A percentile compares a stretch with the other conserved stretches of the same genome.
These are phyloP conservation scores for Thamnidium elegans DNA, from an alignment of 192 early-diverging fungal species.

Conservation along the genomic window DNA sequence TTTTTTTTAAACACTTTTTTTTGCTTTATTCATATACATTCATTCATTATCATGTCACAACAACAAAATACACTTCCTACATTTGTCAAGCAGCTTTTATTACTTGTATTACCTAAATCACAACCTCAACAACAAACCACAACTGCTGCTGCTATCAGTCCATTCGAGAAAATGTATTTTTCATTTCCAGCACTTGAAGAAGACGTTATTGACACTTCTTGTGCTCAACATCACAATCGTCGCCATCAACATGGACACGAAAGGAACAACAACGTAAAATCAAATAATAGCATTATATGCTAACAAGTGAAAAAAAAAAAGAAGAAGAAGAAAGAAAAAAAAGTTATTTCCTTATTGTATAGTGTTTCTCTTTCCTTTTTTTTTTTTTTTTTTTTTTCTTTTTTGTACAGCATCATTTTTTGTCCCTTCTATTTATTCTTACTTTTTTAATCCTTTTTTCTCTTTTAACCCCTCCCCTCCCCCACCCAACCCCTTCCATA, in stretches of 20 bases:
- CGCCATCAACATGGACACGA: neutral
- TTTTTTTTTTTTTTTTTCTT: too few species aligned
- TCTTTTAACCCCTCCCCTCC: too few species aligned
- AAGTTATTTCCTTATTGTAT: too few species aligned
- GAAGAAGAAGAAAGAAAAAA: too few species aligned
- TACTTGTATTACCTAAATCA: conserved; percentile 13
- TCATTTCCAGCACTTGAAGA: conserved; percentile 16
- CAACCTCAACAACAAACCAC: conserved; percentile 1
- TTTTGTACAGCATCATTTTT: too few species aligned
- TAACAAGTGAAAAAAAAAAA: too few species aligned
- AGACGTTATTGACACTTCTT: conserved; percentile 1
- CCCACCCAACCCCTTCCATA: too few species aligned
- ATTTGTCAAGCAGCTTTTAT: conserved; percentile 12
- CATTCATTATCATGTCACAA: neutral
- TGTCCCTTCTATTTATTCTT: too few species aligned
- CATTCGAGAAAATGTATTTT: conserved; percentile 19
- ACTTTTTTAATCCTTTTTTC: too few species aligned
- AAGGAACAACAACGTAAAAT: neutral
- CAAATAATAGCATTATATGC: too few species aligned
- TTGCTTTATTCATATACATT: neutral
- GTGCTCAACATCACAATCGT: conserved; percentile 5
- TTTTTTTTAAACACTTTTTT: neutral
- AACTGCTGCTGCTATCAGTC: neutral
- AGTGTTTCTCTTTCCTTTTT: too few species aligned
- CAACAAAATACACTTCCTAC: conserved; percentile 13